Evolutionary conservation across 2,329 filamentous ascomycete species (phyloP).

Genomic region (Ophiostoma ulmi): DNA sequence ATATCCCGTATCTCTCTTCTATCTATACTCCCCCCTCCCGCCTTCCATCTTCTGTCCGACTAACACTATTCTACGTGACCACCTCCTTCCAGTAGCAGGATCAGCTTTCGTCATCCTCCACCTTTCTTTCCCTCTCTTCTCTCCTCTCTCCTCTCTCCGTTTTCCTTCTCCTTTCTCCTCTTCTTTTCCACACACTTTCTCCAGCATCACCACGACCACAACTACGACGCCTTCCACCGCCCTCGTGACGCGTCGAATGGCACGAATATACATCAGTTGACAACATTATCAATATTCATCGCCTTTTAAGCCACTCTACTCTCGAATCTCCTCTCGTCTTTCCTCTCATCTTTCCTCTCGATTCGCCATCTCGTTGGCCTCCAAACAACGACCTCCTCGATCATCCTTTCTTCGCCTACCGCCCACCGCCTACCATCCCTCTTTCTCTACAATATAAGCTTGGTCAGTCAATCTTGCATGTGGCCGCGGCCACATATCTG

Average conservation of each 20-base stretch:
- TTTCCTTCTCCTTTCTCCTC: not conserved
- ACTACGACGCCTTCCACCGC: not conserved
- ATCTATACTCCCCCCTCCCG: conserved; percentile 12
- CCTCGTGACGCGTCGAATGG: not conserved
- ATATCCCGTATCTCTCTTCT: not conserved
- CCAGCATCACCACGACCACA: not conserved
- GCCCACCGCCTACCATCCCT: not conserved
- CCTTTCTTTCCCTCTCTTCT: not conserved
- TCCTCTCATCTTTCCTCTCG: not conserved
- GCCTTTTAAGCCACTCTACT: not conserved
- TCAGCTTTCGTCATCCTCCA: not conserved
- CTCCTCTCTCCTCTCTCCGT: not conserved
- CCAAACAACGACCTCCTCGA: not conserved
- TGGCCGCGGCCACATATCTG: conserved; percentile 5
- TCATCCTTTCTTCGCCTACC: not conserved
- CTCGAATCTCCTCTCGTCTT: not conserved
- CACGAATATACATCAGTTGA: not conserved
- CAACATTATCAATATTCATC: not conserved
- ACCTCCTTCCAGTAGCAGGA: not conserved
- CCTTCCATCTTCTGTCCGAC: not conserved
- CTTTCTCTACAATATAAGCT: not conserved
- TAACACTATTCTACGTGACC: conserved; percentile 2
- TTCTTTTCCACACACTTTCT: not conserved
- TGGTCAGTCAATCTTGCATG: conserved; percentile 10
- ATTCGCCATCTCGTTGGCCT: conserved; percentile 7